A percentile compares a stretch with the other conserved stretches of the same genome.
These are phyloP conservation scores for Amylocystis lapponica DNA, from an alignment of 768 basidiomycete genomes.

Conservation along the genomic window DNA sequence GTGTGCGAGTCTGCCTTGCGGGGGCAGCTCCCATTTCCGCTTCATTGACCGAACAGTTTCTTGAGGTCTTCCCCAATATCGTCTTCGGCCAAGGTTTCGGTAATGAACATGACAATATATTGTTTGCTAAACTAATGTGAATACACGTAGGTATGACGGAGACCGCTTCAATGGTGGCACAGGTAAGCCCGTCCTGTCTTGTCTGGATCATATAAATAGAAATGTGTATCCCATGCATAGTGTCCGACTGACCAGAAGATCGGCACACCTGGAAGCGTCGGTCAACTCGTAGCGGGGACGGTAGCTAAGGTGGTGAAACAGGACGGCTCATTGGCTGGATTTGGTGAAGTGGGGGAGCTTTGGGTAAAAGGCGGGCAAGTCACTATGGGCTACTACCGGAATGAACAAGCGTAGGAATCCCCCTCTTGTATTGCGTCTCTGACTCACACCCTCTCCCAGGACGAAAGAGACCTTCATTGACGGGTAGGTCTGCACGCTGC, in stretches of 20 bases:
- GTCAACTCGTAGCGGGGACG: constrained; percentile 39
- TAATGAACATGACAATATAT: constrained; percentile 13
- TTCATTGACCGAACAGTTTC: constrained; percentile 34
- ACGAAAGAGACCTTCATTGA: constrained; percentile 16
- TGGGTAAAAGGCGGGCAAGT: constrained; percentile 38
- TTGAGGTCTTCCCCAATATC: constrained; percentile 45
- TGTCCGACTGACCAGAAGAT: constrained; percentile 10
- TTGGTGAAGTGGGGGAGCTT: constrained; percentile 43
- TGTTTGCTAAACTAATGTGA: not conserved
- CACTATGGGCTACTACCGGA: constrained; percentile 27
- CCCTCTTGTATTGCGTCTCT: not conserved
- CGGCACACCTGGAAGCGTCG: constrained; percentile 23
- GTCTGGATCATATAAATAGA: no score
- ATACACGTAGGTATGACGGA: constrained; percentile 66
- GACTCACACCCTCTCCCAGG: constrained; percentile 5
- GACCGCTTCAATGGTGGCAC: constrained; percentile 44
- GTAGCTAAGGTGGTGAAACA: constrained; percentile 37
- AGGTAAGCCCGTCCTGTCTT: constrained; percentile 39
- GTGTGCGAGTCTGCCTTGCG: constrained; percentile 21
- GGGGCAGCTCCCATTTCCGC: constrained; percentile 33
- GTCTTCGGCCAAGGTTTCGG: constrained; percentile 61
- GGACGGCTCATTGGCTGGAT: constrained; percentile 37
- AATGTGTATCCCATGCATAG: constrained; percentile 25
- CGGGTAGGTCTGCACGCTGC: constrained; percentile 11
- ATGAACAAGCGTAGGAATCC: no score